Percentiles rank a stretch among this genome's conserved stretches.
Conservation (phyloP, 2,329 filamentous ascomycete genomes). For the Fusarium pseudonygamai region DNA sequence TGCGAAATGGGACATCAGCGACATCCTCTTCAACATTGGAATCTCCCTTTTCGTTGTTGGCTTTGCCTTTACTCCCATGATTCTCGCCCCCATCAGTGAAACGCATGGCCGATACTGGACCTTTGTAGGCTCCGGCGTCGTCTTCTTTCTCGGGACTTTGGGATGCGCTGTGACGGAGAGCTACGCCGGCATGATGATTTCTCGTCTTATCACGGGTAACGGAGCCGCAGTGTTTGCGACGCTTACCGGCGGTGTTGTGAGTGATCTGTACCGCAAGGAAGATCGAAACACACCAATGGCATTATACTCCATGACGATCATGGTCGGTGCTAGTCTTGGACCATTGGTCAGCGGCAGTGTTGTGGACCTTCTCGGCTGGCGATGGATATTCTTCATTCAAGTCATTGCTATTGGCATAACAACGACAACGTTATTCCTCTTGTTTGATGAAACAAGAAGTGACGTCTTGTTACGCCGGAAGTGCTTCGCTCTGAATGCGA, state of each 20-base stretch:
- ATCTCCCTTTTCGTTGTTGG: slow-evolving; percentile 72
- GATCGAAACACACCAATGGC: slow-evolving; percentile 76
- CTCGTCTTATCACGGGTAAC: slow-evolving; percentile 70
- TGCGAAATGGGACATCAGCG: slow-evolving; percentile 64
- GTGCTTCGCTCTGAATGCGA: slow-evolving; percentile 64
- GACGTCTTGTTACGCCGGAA: slow-evolving; percentile 71
- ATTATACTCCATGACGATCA: slow-evolving; percentile 68
- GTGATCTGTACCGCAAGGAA: slow-evolving; percentile 70
- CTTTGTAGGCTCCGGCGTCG: slow-evolving; percentile 43
- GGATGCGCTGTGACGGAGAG: slow-evolving; percentile 68
- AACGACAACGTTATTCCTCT: slow-evolving; percentile 64
- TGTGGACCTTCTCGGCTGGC: slow-evolving; percentile 66
- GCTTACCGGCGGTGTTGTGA: slow-evolving; percentile 71
- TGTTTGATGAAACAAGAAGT: slow-evolving; percentile 74
- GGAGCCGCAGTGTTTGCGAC: slow-evolving; percentile 60
- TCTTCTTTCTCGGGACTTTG: slow-evolving; percentile 53
- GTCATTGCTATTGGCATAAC: slow-evolving; percentile 65
- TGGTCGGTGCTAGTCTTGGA: slow-evolving; percentile 71
- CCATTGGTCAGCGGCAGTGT: slow-evolving; percentile 69
- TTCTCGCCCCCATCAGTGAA: slow-evolving; percentile 74
- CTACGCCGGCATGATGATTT: slow-evolving; percentile 69
- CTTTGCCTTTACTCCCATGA: slow-evolving; percentile 74
- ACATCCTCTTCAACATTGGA: slow-evolving; percentile 65
- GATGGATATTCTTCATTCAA: slow-evolving; percentile 76
- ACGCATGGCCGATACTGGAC: slow-evolving; percentile 56